Evolutionary conservation across 148 eudicot genomes (phyloP).

Genomic region (Rhododendron simsii): DNA sequence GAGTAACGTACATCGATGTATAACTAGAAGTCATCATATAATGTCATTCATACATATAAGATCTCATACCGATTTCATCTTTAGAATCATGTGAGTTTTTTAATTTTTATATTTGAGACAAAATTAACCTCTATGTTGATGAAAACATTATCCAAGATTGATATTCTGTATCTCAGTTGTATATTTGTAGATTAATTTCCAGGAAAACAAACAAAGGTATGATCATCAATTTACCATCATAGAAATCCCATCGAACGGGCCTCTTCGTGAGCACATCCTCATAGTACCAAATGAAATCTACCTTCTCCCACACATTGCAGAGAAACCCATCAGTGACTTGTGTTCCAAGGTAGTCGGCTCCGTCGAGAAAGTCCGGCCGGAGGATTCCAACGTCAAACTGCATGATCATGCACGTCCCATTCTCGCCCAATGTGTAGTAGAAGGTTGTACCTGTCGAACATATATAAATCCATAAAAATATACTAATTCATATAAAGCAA

Average conservation of each 20-base stretch:
- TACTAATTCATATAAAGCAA: background rate
- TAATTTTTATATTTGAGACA: background rate
- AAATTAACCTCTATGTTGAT: background rate
- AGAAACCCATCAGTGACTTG: slow-evolving; percentile 33
- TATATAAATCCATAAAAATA: background rate
- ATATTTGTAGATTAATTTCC: background rate
- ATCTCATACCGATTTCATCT: background rate
- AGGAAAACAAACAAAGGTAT: background rate
- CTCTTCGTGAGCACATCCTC: slow-evolving; percentile 38
- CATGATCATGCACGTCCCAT: slow-evolving; percentile 10
- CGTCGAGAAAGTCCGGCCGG: slow-evolving; percentile 40
- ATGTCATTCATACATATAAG: background rate
- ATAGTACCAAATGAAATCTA: slow-evolving; percentile 43
- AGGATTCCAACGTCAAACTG: slow-evolving; percentile 33
- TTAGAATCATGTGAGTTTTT: background rate
- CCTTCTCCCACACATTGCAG: slow-evolving; percentile 49
- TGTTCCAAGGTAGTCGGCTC: slow-evolving; percentile 34
- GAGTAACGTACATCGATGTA: too few relatives aligned
- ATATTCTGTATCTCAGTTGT: background rate
- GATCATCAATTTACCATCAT: slow-evolving; percentile 15
- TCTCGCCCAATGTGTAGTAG: slow-evolving; percentile 26
- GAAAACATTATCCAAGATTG: background rate
- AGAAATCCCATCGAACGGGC: slow-evolving; percentile 46
- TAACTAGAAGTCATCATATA: too few relatives aligned
- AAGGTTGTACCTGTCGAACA: slow-evolving; percentile 18